A percentile compares a stretch with the other conserved stretches of the same genome.
Conservation (phyloP, 371 early-diverging fungal genomes). For the Actinomortierella ambigua region DNA sequence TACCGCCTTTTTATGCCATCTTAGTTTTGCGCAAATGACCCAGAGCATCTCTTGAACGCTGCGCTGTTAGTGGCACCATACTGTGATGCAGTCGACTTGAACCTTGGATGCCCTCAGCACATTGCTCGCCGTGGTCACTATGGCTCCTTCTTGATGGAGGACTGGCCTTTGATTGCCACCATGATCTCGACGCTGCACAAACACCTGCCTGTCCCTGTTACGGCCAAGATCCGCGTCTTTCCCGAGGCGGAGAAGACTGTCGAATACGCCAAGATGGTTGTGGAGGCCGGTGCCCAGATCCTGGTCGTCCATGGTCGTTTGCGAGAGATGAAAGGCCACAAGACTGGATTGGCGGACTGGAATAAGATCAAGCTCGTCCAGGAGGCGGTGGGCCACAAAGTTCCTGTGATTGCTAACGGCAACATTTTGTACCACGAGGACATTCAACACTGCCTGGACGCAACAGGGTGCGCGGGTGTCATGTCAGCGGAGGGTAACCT, state of each 20-base stretch:
- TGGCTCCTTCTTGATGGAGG: conserved; percentile 96
- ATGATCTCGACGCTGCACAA: conserved; percentile 74
- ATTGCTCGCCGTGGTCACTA: conserved; percentile 96
- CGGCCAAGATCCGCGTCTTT: conserved; percentile 97
- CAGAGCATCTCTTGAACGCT: conserved; percentile 83
- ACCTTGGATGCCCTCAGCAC: conserved; percentile 98
- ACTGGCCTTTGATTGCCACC: conserved; percentile 86
- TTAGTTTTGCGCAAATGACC: conserved; percentile 98
- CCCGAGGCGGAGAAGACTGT: conserved; percentile 92
- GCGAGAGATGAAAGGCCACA: conserved; percentile 96
- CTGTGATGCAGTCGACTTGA: conserved; percentile 97
- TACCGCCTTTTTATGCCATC: conserved; percentile 1
- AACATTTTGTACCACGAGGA: conserved; percentile 95
- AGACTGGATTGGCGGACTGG: conserved; percentile 98
- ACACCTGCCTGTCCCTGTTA: conserved; percentile 93
- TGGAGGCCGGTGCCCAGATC: conserved; percentile 92
- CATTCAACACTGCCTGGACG: conserved; percentile 84
- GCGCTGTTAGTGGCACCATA: conserved; percentile 84
- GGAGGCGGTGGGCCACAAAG: conserved; percentile 62
- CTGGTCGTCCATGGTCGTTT: conserved; percentile 97
- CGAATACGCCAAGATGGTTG: conserved; percentile 96
- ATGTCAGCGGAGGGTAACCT: conserved; percentile 96
- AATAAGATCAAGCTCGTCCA: conserved; percentile 94
- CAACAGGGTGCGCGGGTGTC: conserved; percentile 94
- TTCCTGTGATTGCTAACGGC: conserved; percentile 99